Conservation (phyloP, 1,284 basidiomycete genomes). For the Leccinum huronense region DNA sequence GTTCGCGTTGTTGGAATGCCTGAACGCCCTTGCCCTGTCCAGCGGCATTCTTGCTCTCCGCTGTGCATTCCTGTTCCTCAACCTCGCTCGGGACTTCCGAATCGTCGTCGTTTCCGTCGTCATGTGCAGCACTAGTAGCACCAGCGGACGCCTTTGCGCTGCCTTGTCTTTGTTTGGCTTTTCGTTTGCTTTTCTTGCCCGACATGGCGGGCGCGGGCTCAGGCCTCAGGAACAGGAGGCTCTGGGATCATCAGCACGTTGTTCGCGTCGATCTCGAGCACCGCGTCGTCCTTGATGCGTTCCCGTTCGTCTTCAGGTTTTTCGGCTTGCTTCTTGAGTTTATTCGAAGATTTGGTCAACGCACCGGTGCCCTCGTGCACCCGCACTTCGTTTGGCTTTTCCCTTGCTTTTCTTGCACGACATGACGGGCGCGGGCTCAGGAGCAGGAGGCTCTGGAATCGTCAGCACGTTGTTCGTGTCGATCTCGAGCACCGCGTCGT, state of each 20-base stretch:
- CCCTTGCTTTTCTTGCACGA: conserved; percentile 19
- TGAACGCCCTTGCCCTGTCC: conserved; percentile 39
- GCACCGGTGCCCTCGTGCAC: conserved; percentile 62
- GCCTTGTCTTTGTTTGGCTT: conserved; percentile 13
- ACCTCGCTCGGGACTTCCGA: conserved; percentile 64
- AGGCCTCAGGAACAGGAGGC: conserved; percentile 5
- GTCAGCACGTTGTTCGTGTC: conserved; percentile 54
- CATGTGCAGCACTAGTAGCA: background rate
- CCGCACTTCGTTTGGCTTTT: conserved; percentile 51
- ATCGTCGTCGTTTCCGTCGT: conserved; percentile 44
- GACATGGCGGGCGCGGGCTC: conserved; percentile 10
- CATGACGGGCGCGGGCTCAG: conserved; percentile 7
- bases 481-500: conserved; percentile 81
- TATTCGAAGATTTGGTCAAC: conserved; percentile 65
- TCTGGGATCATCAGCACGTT: conserved; percentile 45
- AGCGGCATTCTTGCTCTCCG: conserved; percentile 42
- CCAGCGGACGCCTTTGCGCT: conserved; percentile 7
- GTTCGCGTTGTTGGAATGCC: conserved; percentile 82
- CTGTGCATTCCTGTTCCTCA: conserved; percentile 59
- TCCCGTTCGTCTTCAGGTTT: conserved; percentile 56
- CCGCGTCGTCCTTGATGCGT: conserved; percentile 67
- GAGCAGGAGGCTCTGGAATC: conserved; percentile 23
- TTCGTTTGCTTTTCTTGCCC: conserved; percentile 19
- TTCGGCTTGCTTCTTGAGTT: conserved; percentile 63
- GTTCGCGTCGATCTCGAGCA: conserved; percentile 71